Conservation (phyloP, 129 eudicot genomes). For the Rutidosis leptorrhynchoides region DNA sequence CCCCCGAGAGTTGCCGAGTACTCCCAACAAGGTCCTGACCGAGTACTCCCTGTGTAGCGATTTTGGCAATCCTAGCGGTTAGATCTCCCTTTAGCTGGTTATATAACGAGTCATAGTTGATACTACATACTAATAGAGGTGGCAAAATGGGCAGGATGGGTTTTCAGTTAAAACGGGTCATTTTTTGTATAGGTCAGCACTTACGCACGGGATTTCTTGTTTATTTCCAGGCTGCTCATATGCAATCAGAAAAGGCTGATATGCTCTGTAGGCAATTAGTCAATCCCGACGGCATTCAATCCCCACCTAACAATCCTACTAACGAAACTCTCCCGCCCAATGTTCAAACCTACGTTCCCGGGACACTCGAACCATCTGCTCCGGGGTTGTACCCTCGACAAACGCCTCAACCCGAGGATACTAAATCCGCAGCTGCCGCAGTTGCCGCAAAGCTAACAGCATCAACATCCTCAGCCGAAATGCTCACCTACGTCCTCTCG, state of each 20-base stretch:
- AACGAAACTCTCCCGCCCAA: slow-evolving; percentile 36
- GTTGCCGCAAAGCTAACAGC: slow-evolving; percentile 96
- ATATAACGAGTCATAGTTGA: neutral
- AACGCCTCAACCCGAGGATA: slow-evolving; percentile 50
- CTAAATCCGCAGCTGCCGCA: slow-evolving; percentile 91
- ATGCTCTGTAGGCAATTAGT: slow-evolving; percentile 46
- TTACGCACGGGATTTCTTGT: neutral
- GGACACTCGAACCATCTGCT: slow-evolving; percentile 44
- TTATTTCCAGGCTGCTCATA: slow-evolving; percentile 69
- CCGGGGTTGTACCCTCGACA: slow-evolving; percentile 68
- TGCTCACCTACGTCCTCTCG: slow-evolving; percentile 84
- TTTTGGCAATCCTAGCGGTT: too few relatives aligned
- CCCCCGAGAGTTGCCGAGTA: too few relatives aligned
- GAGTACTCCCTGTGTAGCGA: too few relatives aligned
- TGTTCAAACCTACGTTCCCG: slow-evolving; percentile 34
- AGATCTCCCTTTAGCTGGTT: neutral
- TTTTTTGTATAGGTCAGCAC: neutral
- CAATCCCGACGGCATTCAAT: slow-evolving; percentile 27
- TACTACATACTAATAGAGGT: neutral
- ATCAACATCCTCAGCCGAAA: slow-evolving; percentile 84
- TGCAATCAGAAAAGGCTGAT: slow-evolving; percentile 63
- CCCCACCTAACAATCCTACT: slow-evolving; percentile 34
- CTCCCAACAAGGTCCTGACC: too few relatives aligned
- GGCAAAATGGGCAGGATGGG: neutral
- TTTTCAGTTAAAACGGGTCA: neutral